Base-by-base conservation (phyloP, 352 stramenopile genomes). In the Pythium utonaiense region DNA sequence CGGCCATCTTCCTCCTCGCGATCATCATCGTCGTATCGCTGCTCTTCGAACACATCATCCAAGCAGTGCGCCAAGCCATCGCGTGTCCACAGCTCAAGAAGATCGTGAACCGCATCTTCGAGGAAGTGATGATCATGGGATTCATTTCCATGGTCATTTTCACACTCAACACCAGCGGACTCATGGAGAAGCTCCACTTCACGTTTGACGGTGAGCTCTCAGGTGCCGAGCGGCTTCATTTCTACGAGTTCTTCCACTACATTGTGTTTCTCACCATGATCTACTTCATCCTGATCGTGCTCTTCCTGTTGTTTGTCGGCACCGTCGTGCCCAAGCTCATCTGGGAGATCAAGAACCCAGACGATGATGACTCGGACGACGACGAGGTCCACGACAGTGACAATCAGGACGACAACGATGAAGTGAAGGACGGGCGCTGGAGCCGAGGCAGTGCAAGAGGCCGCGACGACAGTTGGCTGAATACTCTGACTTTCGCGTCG, bases 171-270 rank as follows among this genome's bases (percentile, higher is more conserved):
- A 91, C 83, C 10, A 92, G 78, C 48, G 86, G 83, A 10, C 69
- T 82, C 24, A 70, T 93, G 55, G 67, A 74, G 50, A 53, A 67
- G 22, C 61, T 84, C 25, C 68, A 79, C 41, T 73, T 91, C 7
- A 62, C 38, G 6, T 67, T 75, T 24, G 65, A 73, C 21, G 55
- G 78, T 44, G 40, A 72, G 0, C 74, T 95, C 38, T 78, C 80
- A 3, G 52, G 58, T 5, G 69, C 68, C 1, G 80, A 91, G 53
- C 78, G 88, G 53, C 81, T 95, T 14, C 86, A 93, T 60, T 89
- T 95, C 53, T 90, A 91, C 71, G 86, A 95, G 65, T 93, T 95
- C 54, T 95, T 95, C 74, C 86, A 95, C 75, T 95, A 95, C 55
- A 79, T 95, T 28, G 82, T 95, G 42, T 95, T 95, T 59, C 71